A percentile compares a stretch with the other conserved stretches of the same genome.
Conservation (phyloP, 129 eudicot species). For the Ambrosia trifida region DNA sequence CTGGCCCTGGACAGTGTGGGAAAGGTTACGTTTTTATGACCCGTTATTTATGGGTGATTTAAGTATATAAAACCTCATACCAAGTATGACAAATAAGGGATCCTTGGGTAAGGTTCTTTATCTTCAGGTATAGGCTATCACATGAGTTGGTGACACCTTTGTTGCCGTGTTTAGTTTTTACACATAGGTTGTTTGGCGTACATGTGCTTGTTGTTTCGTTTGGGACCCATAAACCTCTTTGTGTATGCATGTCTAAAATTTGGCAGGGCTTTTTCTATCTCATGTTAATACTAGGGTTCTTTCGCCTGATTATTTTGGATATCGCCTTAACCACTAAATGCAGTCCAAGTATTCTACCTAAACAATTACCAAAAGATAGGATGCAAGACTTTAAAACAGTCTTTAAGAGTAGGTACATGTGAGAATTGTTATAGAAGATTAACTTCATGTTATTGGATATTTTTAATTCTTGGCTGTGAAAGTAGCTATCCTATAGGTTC, state of each 20-base stretch:
- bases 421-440: background rate
- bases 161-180: background rate
- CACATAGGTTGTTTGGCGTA: background rate
- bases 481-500: background rate
- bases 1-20: no score
- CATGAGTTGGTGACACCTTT: background rate
- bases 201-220: background rate
- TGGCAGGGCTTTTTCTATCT: background rate
- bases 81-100: background rate
- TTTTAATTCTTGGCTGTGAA: background rate
- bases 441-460: constrained; percentile 1
- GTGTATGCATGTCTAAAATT: background rate
- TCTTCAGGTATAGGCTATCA: background rate
- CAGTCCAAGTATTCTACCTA: constrained; percentile 5
- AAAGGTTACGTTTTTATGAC: no score
- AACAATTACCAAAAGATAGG: background rate
- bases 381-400: background rate
- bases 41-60: background rate
- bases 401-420: constrained; percentile 5
- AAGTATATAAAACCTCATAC: background rate
- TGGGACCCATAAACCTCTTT: background rate
- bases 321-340: constrained; percentile 1
- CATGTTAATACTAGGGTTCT: background rate
- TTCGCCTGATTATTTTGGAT: constrained; percentile 9
- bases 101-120: background rate